Evolutionary conservation across 176 grass and related monocot genomes (phyloP).

Genomic region (Echinochloa phyllopogon): DNA sequence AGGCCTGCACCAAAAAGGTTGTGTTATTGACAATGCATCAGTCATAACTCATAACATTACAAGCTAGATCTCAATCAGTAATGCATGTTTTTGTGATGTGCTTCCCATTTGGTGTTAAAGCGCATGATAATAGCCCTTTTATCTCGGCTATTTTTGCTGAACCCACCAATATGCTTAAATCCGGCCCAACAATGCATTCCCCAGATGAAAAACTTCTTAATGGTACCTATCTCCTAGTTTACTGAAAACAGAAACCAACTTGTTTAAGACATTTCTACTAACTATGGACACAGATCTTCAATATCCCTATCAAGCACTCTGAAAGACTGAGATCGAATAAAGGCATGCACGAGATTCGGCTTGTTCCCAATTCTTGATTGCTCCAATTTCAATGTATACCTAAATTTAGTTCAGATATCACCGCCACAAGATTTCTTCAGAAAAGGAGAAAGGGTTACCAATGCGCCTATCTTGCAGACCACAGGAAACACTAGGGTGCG

Average conservation of each 20-base stretch:
- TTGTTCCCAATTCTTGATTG: background rate
- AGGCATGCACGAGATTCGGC: background rate
- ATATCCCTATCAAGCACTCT: background rate
- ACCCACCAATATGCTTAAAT: constrained; percentile 5
- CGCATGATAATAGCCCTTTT: background rate
- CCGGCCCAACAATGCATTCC: background rate
- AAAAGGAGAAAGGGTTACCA: background rate
- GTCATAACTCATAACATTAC: background rate
- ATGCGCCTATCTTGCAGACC: background rate
- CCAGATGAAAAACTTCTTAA: background rate
- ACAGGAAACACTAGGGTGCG: background rate
- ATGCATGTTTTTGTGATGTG: background rate
- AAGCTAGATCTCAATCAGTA: background rate
- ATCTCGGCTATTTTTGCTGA: constrained; percentile 1
- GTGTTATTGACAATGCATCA: background rate
- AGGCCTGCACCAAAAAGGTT: background rate
- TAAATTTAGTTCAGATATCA: constrained; percentile 4
- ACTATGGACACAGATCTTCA: background rate
- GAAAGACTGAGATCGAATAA: background rate
- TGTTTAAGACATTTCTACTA: no score
- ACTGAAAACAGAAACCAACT: background rate
- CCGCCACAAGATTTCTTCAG: constrained; percentile 11
- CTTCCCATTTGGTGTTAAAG: background rate
- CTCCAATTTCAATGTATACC: background rate
- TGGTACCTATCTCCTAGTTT: background rate